Evolutionary conservation across 2,329 filamentous ascomycete genomes (phyloP), one percentile per base, ranked within the genome.

Genomic region (Thermoascus crustaceus): DNA sequence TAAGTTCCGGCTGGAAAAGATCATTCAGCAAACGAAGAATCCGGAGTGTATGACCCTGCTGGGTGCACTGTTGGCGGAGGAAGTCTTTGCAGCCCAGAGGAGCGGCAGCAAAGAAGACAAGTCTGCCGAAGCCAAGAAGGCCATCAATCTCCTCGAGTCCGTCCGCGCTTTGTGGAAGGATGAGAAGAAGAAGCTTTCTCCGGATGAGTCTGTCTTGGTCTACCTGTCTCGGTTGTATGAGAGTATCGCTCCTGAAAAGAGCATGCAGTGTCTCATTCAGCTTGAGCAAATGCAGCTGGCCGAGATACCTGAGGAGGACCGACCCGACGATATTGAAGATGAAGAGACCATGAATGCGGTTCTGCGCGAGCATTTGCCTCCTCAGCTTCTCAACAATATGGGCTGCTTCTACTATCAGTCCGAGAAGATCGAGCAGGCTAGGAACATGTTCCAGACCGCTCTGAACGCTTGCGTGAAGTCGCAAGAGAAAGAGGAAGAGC

Each of bases 361-460:
- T 37, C 69, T 94, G 18, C 80, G 87, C 35, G 84, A 88, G 54
- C 72, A 82, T 39, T 68, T 98, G 1, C 85, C 88, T 1, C 91
- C 91, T 3, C 87, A 94, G 53, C 71, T 96, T 2, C 73, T 98
- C 27, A 98, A 96, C 69, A 98, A 98, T 57, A 94, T 96, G 56
- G 91, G 85, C 4, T 95, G 88, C 60, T 96, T 96, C 63, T 78
- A 94, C 48, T 95, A 86, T 47, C 87, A 94, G 55, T 74, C 79
- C 2, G 87, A 94, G 50, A 87, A 86, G 54, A 80, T 83, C 44
- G 77, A 82, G 13, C 71, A 78, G 42, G 88, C 91, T 14, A 81
- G 85, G 46, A 81, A 89, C 33, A 75, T 93, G 64, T 98, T 96
- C 56, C 85, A 98, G 58, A 80, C 84, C n/a, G 91, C 88, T 0